Evolutionary conservation across 495 filamentous ascomycete genomes (phyloP), one percentile per base, ranked within the genome.

Genomic region (Daldinia grandis): DNA sequence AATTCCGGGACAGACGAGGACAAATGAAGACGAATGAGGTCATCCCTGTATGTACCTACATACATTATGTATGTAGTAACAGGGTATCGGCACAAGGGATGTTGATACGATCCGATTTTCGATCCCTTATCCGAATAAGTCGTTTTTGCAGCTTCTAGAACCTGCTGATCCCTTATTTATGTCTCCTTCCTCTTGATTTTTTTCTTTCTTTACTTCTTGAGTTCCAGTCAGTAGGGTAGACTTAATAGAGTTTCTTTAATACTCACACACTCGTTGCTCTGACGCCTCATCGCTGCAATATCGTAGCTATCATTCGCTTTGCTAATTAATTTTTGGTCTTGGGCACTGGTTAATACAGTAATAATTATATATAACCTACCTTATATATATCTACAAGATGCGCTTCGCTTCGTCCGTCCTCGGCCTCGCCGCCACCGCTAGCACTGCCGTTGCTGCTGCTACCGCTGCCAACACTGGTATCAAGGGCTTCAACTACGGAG

Each of bases 401-500:
- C 74, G 80, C 80, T 81, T 78, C 33, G 69, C 73, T 30, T 54
- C 73, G n/a, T 65, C 73, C 59, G 63, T 71, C 64, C 76, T 80
- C 67, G 79, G 74, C 63, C 73, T 79, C 24, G 74, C 78, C 56
- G 74, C 78, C 38, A 69, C 76, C 49, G 71, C 74, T 38, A 53
- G 67, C 31, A 71, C 68, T 37, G 66, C 63, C 51, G 50, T 61
- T 10, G 71, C 71, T 30, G 71, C 66, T 42, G 68, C 65, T 7
- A 83, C 71, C 35, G 71, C 66, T 42, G 71, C 61, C 9, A 84
- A 86, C 58, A 68, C 79, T 37, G 85, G 81, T 66, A 81, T 79
- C 75, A 83, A 88, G 65, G 92, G 92, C 60, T 94, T 94, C 86
- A 93, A 94, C 84, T 90, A 92, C 74, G 92, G 91, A 63, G 76